Evolutionary conservation across 2,329 filamentous ascomycete species (phyloP), one percentile per base, ranked within the genome.

Genomic region (Fonsecaea monophora): DNA sequence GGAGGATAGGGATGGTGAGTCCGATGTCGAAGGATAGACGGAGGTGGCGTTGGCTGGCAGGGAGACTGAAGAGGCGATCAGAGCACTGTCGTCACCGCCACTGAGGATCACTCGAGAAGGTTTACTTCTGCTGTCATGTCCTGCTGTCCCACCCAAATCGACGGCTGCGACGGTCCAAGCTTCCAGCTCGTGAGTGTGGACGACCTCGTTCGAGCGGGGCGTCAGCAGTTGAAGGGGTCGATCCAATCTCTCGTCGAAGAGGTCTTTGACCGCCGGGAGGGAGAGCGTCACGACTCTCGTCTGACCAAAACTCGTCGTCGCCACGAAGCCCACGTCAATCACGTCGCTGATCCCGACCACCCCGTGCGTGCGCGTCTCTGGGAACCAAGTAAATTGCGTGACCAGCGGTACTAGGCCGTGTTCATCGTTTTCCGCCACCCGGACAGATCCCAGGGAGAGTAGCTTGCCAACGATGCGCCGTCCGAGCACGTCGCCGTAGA

Each of bases 71-170:
- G 35, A 68, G 38, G 50, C 60, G 45, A 72, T 80, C 38, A 90
- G 77, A n/a, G 79, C 80, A 10, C 87, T 88, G 75, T 95, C 92
- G 73, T 96, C 92, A 32, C 92, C 91, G 9, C 92, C 92, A 1
- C 89, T 60, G 81, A 78, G 15, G 75, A 77, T 35, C 53, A 58
- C 63, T 37, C 37, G 67, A 4, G 64, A 60, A 8, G 37, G 38
- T 21, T 18, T 54, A 15, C 53, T 18, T 30, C 25, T 25, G 13
- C 34, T n/a, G 48, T 12, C 34, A 35, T 38, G 30, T 45, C 37
- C 15, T 12, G 37, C 21, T 53, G 18, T 32, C 18, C 21, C 70
- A 10, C 34, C 72, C 12, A 70, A 74, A 0, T 82, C 77, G 0
- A 84, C 82, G 70, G 92, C 89, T 1, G 86, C 85, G 42, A 90